These are phyloP conservation scores for Vanrija sp. DNA, from an alignment of 1,284 basidiomycete genomes.

Conservation along the genomic window DNA sequence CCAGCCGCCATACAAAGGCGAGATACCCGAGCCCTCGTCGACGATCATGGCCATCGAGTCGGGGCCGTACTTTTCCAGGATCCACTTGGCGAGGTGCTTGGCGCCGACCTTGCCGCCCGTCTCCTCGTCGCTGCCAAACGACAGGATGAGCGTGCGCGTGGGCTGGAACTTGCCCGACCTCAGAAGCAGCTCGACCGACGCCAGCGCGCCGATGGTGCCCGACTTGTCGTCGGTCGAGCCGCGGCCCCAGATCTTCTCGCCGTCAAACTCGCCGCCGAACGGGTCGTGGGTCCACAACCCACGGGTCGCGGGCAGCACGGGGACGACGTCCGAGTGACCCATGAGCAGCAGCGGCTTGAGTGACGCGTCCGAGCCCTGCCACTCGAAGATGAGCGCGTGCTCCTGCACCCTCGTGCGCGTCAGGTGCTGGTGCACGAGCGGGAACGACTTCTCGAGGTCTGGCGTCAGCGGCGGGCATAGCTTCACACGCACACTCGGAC, in stretches of 20 bases:
- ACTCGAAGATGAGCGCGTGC: conserved; percentile 63
- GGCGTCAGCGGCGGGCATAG: not conserved
- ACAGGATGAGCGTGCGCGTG: conserved; percentile 57
- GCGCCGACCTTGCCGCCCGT: conserved; percentile 56
- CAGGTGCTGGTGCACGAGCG: conserved; percentile 53
- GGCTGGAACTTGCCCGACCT: conserved; percentile 54
- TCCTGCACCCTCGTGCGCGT: conserved; percentile 60
- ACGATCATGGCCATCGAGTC: conserved; percentile 62
- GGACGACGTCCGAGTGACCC: conserved; percentile 58
- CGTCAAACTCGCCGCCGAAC: conserved; percentile 64
- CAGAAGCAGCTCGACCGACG: conserved; percentile 58
- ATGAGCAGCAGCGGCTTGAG: conserved; percentile 63
- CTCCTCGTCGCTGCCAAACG: conserved; percentile 72
- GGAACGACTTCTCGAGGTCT: conserved; percentile 47
- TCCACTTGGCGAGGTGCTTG: conserved; percentile 51
- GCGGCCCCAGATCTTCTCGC: conserved; percentile 59
- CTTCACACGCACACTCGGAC: conserved; percentile 37
- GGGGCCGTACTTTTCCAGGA: conserved; percentile 58
- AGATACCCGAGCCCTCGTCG: conserved; percentile 41
- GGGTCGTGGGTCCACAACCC: conserved; percentile 61
- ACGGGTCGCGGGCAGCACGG: conserved; percentile 57
- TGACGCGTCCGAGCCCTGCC: conserved; percentile 57
- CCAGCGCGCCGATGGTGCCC: conserved; percentile 59
- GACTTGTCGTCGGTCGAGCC: conserved; percentile 62
- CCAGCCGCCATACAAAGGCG: conserved; percentile 30